Percentiles rank a stretch among this genome's conserved stretches.
phyloP scores from a whole-genome alignment of 2,329 filamentous ascomycete species.

The Leptographium radiaticola region DNA sequence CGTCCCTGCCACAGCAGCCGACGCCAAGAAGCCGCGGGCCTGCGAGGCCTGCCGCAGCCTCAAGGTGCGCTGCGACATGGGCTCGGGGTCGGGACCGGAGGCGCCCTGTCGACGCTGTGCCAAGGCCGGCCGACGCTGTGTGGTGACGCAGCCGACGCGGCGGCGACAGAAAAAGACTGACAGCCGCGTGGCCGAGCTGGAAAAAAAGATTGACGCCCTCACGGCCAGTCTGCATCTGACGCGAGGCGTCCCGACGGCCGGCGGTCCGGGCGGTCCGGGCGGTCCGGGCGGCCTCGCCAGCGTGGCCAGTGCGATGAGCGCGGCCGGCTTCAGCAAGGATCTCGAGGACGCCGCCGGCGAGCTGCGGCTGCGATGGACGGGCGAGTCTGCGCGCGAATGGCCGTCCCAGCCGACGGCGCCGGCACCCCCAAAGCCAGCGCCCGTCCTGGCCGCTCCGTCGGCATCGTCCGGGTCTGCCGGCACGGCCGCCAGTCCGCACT shows the following conservation, averaged over 20 bases:
- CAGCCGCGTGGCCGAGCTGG: conserved; percentile 75
- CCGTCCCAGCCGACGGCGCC: no score
- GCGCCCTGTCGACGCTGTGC: conserved; percentile 62
- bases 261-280: no score
- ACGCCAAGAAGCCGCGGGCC: conserved; percentile 55
- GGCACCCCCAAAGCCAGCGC: not conserved
- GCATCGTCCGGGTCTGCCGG: not conserved
- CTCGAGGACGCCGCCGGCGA: not conserved
- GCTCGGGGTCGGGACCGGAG: conserved; percentile 40
- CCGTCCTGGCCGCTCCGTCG: not conserved
- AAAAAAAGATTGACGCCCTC: conserved; percentile 83
- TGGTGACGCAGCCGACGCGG: conserved; percentile 59
- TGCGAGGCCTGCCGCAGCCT: conserved; percentile 65
- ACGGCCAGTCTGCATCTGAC: conserved; percentile 63
- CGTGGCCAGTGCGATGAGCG: not conserved
- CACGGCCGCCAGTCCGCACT: not conserved
- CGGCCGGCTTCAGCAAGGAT: not conserved
- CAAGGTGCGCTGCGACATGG: conserved; percentile 77
- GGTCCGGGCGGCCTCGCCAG: no score
- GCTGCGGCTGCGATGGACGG: not conserved
- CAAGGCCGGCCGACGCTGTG: conserved; percentile 65
- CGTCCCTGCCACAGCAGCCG: conserved; percentile 14
- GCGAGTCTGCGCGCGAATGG: no score
- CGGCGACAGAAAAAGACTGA: conserved; percentile 91
- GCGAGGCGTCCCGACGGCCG: conserved; percentile 4